A percentile compares a stretch with the other conserved stretches of the same genome.
These are phyloP conservation scores for Prunus yedoensis DNA, from an alignment of 331 rosid genomes.

Conservation along the genomic window DNA sequence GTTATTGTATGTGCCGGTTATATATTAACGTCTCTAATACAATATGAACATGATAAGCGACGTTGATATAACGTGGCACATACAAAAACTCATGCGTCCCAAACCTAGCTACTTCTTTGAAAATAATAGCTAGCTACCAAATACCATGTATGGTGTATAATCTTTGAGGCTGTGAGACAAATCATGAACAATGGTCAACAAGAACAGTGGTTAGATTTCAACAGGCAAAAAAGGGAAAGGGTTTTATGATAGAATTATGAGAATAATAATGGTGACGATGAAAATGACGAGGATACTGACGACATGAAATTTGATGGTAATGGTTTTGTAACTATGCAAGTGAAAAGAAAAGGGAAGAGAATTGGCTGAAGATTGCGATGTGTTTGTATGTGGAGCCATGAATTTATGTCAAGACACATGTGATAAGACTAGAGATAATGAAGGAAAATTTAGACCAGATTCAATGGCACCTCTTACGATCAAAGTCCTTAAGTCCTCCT, in stretches of 20 bases:
- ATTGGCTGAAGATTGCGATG: constrained; percentile 42
- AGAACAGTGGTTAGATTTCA: neutral
- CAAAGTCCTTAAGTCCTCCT: constrained; percentile 45
- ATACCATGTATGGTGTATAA: neutral
- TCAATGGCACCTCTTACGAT: constrained; percentile 52
- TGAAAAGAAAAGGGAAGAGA: constrained; percentile 25
- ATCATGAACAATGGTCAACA: neutral
- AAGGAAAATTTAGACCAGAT: constrained; percentile 50
- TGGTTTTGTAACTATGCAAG: constrained; percentile 17
- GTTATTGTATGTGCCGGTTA: no score
- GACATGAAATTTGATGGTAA: constrained; percentile 25
- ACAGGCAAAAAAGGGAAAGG: neutral
- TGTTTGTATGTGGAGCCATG: constrained; percentile 9
- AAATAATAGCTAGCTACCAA: no score
- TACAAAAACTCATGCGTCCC: neutral
- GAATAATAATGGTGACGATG: neutral
- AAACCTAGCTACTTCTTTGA: no score
- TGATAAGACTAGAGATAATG: constrained; percentile 27
- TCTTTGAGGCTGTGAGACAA: neutral
- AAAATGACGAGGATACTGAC: constrained; percentile 38
- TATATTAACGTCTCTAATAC: no score
- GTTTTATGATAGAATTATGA: neutral
- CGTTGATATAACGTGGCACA: neutral
- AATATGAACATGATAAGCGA: no score
- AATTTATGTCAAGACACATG: constrained; percentile 27